Evolutionary conservation across 805 yeast species (phyloP).

Genomic region (Lachancea quebecensis): DNA sequence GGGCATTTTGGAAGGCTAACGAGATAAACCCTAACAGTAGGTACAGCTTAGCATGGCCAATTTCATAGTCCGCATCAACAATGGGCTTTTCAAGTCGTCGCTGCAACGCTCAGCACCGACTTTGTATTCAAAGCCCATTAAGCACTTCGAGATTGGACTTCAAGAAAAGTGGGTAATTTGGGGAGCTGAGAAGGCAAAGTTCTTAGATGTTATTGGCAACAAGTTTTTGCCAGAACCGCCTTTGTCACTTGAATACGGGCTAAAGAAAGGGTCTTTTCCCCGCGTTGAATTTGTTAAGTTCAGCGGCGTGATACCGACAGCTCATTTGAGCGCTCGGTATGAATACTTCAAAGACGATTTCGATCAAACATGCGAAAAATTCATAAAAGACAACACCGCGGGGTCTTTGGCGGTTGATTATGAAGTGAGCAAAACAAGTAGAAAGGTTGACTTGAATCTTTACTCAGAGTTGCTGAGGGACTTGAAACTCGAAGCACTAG

Average conservation of each 20-base stretch:
- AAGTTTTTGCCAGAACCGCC: constrained; percentile 27
- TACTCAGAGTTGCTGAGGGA: constrained; percentile 40
- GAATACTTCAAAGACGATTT: constrained; percentile 81
- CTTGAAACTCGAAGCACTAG: constrained; percentile 50
- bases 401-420: constrained; percentile 40
- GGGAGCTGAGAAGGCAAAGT: constrained; percentile 27
- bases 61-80: constrained; percentile 15
- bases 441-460: constrained; percentile 29
- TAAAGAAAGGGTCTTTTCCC: constrained; percentile 9
- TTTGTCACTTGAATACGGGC: constrained; percentile 15
- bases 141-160: constrained; percentile 21
- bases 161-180: constrained; percentile 39
- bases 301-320: constrained; percentile 43
- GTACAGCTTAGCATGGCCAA: background rate
- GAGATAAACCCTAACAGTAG: too few species aligned
- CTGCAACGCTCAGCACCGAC: constrained; percentile 30
- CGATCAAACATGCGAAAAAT: constrained; percentile 61
- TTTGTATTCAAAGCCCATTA: constrained; percentile 20
- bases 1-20: too few species aligned
- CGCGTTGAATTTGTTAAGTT: constrained; percentile 36
- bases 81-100: constrained; percentile 36
- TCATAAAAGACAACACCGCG: constrained; percentile 44
- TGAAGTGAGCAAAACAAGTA: constrained; percentile 26
- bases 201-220: constrained; percentile 22
- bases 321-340: constrained; percentile 83